Evolutionary conservation across 345 rosid species (phyloP).

Genomic region (Adansonia digitata): DNA sequence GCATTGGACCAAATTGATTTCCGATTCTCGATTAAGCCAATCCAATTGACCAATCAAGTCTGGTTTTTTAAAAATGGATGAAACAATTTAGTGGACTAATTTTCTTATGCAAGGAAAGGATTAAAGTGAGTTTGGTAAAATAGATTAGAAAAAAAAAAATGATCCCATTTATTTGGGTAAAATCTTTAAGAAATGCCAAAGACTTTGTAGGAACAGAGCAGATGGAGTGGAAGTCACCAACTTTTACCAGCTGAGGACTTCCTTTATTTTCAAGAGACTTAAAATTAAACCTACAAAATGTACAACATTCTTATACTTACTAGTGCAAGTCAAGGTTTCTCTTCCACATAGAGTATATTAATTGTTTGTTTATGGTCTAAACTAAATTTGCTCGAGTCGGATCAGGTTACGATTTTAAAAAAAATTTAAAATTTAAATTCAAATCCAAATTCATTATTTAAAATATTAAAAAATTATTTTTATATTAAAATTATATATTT

Average conservation of each 20-base stretch:
- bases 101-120: too few species aligned
- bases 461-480: too few species aligned
- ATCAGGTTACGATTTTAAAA: too few species aligned
- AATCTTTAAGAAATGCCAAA: slow-evolving; percentile 17
- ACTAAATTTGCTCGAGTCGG: too few species aligned
- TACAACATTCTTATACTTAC: neutral
- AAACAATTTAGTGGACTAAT: too few species aligned
- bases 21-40: too few species aligned
- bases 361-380: slow-evolving; percentile 1
- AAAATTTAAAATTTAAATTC: too few species aligned
- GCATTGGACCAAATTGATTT: too few species aligned
- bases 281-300: slow-evolving; percentile 33
- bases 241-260: slow-evolving; percentile 21
- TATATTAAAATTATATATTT: too few species aligned
- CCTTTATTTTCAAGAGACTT: neutral
- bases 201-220: slow-evolving; percentile 32
- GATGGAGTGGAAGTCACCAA: slow-evolving; percentile 70
- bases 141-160: slow-evolving; percentile 11
- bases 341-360: neutral
- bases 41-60: too few species aligned
- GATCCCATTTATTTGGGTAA: neutral
- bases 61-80: too few species aligned
- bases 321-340: slow-evolving; percentile 13
- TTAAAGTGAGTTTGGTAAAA: slow-evolving; percentile 27
- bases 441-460: too few species aligned